A percentile compares a stretch with the other conserved stretches of the same genome.
phyloP scores from a whole-genome alignment of 441 rosid genomes.

The Syzygium malaccense region DNA sequence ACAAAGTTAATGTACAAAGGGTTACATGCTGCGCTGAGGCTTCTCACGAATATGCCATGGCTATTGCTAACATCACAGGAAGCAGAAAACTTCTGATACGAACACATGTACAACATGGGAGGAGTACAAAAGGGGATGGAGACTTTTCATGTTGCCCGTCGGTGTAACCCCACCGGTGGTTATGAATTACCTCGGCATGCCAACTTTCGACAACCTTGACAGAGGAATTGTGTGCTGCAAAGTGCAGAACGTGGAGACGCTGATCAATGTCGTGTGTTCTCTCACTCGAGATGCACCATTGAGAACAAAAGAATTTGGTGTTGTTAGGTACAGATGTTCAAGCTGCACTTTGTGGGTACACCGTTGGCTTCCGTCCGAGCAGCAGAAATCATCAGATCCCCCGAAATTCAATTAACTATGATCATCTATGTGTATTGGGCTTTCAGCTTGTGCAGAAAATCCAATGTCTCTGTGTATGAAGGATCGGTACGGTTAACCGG shows the following conservation, averaged over 20 bases:
- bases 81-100: background rate
- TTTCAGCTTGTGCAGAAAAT: constrained; percentile 58
- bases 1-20: background rate
- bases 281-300: background rate
- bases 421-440: constrained; percentile 20
- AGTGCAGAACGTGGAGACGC: background rate
- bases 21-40: background rate
- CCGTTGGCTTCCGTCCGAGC: background rate
- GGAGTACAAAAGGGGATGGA: background rate
- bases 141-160: background rate
- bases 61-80: background rate
- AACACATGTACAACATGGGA: background rate
- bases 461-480: constrained; percentile 65
- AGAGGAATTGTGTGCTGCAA: background rate
- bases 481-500: constrained; percentile 78
- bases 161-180: background rate
- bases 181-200: background rate
- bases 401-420: background rate
- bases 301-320: background rate
- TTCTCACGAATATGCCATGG: background rate
- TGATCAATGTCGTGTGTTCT: background rate
- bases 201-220: background rate
- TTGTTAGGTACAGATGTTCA: background rate
- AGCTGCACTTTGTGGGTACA: background rate
- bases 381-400: background rate